Evolutionary conservation across 140 eudicot species (phyloP), one percentile per base, ranked within the genome.

Genomic region (Stevia rebaudiana): DNA sequence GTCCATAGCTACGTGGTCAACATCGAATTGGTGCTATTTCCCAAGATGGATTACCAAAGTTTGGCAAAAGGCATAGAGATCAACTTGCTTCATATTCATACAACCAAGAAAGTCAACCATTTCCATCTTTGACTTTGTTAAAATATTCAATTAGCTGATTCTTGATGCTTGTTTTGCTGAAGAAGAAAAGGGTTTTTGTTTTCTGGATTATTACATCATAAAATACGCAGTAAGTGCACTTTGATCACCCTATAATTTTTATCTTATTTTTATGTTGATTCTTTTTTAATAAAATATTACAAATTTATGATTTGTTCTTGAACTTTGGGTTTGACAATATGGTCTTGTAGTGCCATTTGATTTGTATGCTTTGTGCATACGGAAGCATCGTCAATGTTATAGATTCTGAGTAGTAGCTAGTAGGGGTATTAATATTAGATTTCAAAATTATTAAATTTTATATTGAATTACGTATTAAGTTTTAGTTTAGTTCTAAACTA

Each of bases 131-230:
- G 79, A 63, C 78, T 58, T 83, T 22, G 13, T 31, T 51, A 25
- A 35, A 52, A 61, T 28, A n/a, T 35, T 68, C 73, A 54, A 40
- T 19, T 22, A 59, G 19, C 5, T 35, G 66, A 63, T 63, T 55
- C 71, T 64, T 65, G 15, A 30, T 39, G 80, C 86, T 78, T 82
- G 67, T 66, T 88, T 88, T 88, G 87, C 80, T 77, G 72, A 77
- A 57, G 80, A 84, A 78, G 82, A 72, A 84, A 87, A 81, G 82
- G 78, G 62, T 74, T 48, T 54, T 76, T 60, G 60, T 62, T 79
- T 64, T 42, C 65, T 61, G 49, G 55, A 52, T 53, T 59, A 3
- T 60, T 50, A 78, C 79, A 77, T 83, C 74, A 54, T 74, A 51
- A 65, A 61, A 64, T 59, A 79, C 72, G 70, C 46, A 44, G 80